phyloP scores from a whole-genome alignment of 176 grass and related monocot genomes.

The Oryza officinalis region DNA sequence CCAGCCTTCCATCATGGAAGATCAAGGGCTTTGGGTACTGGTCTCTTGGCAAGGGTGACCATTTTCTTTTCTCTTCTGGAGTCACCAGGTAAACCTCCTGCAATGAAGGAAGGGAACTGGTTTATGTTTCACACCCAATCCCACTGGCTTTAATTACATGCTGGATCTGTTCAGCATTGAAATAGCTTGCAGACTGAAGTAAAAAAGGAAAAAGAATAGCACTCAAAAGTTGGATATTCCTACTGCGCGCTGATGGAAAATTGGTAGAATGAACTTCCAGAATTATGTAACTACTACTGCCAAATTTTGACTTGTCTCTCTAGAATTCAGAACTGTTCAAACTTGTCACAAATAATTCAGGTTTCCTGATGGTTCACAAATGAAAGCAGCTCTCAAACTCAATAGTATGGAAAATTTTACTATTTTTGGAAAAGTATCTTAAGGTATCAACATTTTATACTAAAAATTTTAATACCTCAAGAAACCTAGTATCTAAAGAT shows the following conservation, averaged over 20 bases:
- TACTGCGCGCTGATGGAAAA: not conserved
- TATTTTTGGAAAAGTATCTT: no score
- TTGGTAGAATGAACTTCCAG: not conserved
- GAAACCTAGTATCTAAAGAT: no score
- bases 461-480: no score
- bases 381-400: not conserved
- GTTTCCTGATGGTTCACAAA: not conserved
- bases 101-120: not conserved
- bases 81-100: conserved; percentile 66
- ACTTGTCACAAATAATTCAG: not conserved
- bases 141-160: not conserved
- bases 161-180: not conserved
- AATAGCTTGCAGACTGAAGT: not conserved
- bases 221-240: not conserved
- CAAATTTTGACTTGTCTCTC: not conserved
- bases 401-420: no score
- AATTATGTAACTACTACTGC: not conserved
- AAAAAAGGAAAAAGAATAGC: not conserved
- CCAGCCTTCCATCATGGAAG: conserved; percentile 87
- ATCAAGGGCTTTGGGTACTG: conserved; percentile 64
- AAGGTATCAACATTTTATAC: no score
- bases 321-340: not conserved
- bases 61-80: conserved; percentile 56
- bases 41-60: conserved; percentile 57
- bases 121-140: not conserved